phyloP scores from a whole-genome alignment of 2,329 filamentous ascomycete genomes.

The Aspergillus fumigatiaffinis region DNA sequence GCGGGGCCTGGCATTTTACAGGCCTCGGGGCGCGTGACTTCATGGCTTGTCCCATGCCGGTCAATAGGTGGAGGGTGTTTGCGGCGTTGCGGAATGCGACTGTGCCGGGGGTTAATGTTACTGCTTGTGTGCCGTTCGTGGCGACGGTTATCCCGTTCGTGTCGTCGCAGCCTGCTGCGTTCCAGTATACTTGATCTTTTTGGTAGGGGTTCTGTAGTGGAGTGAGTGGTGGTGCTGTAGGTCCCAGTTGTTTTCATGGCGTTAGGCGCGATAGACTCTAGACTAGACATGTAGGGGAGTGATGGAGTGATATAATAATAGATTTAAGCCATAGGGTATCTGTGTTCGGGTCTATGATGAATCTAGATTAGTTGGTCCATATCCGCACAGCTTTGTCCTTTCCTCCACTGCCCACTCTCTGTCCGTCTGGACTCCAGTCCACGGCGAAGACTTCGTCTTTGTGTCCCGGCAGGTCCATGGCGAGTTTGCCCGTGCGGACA shows the following conservation, averaged over 20 bases:
- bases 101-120: constrained; percentile 36
- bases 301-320: not conserved
- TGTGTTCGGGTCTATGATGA: not conserved
- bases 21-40: constrained; percentile 38
- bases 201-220: not conserved
- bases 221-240: not conserved
- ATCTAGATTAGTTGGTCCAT: constrained; percentile 54
- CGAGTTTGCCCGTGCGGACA: constrained; percentile 76
- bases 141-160: constrained; percentile 26
- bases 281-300: not conserved
- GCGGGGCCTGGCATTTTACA: constrained; percentile 28
- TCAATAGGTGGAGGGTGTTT: constrained; percentile 40
- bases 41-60: constrained; percentile 41
- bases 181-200: constrained; percentile 38
- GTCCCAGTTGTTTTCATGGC: not conserved
- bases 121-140: constrained; percentile 38
- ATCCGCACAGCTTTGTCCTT: constrained; percentile 76
- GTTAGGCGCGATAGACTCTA: not conserved
- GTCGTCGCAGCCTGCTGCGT: constrained; percentile 31
- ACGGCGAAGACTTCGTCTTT: constrained; percentile 91
- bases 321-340: not conserved
- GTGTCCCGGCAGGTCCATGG: constrained; percentile 80
- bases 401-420: constrained; percentile 83
- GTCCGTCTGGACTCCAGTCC: constrained; percentile 90
- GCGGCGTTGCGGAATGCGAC: constrained; percentile 38